A percentile compares a stretch with the other conserved stretches of the same genome.
Conservation (phyloP, 2,329 filamentous ascomycete species). For the Capronia epimyces region DNA sequence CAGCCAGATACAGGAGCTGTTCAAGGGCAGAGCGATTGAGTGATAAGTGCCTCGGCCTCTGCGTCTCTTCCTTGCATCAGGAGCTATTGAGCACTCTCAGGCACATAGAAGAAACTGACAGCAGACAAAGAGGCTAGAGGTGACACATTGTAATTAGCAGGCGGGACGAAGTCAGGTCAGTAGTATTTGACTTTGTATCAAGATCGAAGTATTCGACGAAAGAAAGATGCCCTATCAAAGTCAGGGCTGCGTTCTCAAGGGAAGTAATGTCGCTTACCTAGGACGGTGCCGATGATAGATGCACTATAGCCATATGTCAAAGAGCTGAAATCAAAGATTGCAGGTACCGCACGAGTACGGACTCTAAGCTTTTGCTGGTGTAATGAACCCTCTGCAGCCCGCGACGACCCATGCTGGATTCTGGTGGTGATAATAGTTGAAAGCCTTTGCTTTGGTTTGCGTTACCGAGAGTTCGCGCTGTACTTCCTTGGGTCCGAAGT, state of each 20-base stretch:
- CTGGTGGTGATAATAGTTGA: background rate
- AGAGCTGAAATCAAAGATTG: constrained; percentile 21
- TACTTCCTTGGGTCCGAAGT: no score
- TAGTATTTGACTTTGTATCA: constrained; percentile 17
- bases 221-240: constrained; percentile 34
- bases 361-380: constrained; percentile 19
- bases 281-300: constrained; percentile 24
- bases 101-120: constrained; percentile 22
- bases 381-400: constrained; percentile 14
- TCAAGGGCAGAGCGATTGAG: constrained; percentile 40
- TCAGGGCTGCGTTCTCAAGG: background rate
- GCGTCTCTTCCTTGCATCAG: constrained; percentile 23
- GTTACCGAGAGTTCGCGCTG: no score
- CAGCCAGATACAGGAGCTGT: constrained; percentile 24
- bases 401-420: constrained; percentile 11
- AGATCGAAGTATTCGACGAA: constrained; percentile 38
- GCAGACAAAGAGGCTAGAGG: constrained; percentile 21
- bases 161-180: constrained; percentile 22
- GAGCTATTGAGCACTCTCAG: constrained; percentile 27
- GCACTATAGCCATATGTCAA: constrained; percentile 25
- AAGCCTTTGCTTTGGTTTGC: background rate
- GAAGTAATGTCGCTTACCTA: constrained; percentile 21
- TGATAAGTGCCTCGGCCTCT: constrained; percentile 22
- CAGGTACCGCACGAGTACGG: constrained; percentile 20
- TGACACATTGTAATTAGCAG: constrained; percentile 20